Conservation (phyloP, 2,329 filamentous ascomycete genomes). For the Talaromyces islandicus region DNA sequence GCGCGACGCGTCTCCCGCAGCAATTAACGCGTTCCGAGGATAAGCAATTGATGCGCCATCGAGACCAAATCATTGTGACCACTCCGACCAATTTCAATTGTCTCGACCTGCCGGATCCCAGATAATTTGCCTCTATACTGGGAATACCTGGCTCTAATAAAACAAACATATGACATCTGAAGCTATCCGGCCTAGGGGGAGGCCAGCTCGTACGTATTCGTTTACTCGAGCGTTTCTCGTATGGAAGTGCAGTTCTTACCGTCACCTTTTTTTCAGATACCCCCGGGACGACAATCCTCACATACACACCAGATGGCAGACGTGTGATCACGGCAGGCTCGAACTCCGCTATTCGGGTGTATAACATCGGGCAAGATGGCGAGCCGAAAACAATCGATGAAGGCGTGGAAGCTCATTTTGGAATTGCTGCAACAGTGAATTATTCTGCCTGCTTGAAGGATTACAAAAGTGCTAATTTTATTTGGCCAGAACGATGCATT, state of each 20-base stretch:
- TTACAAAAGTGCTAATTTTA: neutral
- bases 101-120: neutral
- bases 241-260: slow-evolving; percentile 6
- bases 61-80: neutral
- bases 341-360: slow-evolving; percentile 89
- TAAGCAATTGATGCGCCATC: neutral
- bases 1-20: slow-evolving; percentile 17
- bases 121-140: neutral
- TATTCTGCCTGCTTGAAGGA: neutral
- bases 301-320: slow-evolving; percentile 82
- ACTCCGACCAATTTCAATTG: neutral
- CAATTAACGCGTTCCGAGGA: slow-evolving; percentile 18
- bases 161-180: slow-evolving; percentile 29
- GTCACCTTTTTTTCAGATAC: slow-evolving; percentile 53
- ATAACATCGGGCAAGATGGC: slow-evolving; percentile 83
- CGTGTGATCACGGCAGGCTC: slow-evolving; percentile 86
- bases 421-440: slow-evolving; percentile 63
- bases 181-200: slow-evolving; percentile 30
- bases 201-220: slow-evolving; percentile 42
- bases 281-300: slow-evolving; percentile 76
- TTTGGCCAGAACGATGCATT: slow-evolving; percentile 65
- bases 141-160: neutral
- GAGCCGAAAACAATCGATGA: slow-evolving; percentile 92
- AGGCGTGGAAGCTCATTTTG: slow-evolving; percentile 76
- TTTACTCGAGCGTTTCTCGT: neutral